phyloP scores from a whole-genome alignment of 495 filamentous ascomycete genomes.

The Massariosphaeria phaeospora region DNA sequence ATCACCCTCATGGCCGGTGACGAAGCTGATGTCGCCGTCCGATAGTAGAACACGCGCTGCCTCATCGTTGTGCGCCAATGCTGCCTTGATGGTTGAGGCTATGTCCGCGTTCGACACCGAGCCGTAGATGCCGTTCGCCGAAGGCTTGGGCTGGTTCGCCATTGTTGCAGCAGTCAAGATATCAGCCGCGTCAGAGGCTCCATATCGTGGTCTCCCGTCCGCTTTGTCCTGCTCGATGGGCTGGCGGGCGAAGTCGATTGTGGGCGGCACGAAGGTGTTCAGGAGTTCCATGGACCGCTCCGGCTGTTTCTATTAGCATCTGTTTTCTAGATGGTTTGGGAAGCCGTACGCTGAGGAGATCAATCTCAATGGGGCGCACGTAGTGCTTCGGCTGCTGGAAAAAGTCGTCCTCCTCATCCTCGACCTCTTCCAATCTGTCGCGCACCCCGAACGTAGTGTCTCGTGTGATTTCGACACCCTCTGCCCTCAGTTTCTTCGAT shows the following conservation, averaged over 20 bases:
- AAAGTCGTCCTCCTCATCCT: constrained; percentile 12
- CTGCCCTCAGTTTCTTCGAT: constrained; percentile 43
- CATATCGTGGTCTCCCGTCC: constrained; percentile 1
- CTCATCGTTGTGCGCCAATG: constrained; percentile 47
- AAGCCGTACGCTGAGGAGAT: constrained; percentile 28
- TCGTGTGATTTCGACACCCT: constrained; percentile 44
- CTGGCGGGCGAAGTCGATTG: constrained; percentile 51
- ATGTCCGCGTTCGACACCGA: constrained; percentile 55
- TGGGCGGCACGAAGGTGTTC: constrained; percentile 45
- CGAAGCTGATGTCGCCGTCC: constrained; percentile 52
- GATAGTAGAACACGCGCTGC: constrained; percentile 48
- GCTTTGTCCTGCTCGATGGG: constrained; percentile 38
- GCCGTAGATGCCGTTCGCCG: constrained; percentile 47
- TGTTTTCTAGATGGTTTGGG: neutral
- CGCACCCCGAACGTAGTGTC: constrained; percentile 41
- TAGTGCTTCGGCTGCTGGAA: constrained; percentile 12
- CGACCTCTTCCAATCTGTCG: constrained; percentile 8
- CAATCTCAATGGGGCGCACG: constrained; percentile 31
- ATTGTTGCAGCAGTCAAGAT: constrained; percentile 35
- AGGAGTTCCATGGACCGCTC: constrained; percentile 47
- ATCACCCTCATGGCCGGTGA: constrained; percentile 32
- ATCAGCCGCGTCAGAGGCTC: constrained; percentile 34
- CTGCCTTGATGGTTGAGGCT: constrained; percentile 44
- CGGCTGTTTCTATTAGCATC: constrained; percentile 39
- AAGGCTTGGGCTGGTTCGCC: constrained; percentile 26